A percentile compares a stretch with the other conserved stretches of the same genome.
These are phyloP conservation scores for Kodamaea jinghongensis DNA, from an alignment of 805 yeast genomes.

Conservation along the genomic window DNA sequence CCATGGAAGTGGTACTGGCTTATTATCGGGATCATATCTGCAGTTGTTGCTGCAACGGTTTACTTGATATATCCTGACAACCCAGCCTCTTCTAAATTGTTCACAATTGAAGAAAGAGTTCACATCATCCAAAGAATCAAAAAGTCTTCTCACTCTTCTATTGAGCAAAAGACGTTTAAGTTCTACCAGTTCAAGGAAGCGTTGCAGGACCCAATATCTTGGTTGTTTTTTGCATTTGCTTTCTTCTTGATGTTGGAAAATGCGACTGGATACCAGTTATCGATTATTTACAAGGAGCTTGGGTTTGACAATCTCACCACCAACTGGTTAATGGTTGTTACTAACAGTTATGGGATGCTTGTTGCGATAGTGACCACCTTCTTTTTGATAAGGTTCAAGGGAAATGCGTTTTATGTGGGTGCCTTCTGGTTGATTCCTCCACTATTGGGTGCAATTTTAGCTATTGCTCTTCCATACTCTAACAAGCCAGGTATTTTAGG, in stretches of 20 bases:
- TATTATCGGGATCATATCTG: too few species aligned
- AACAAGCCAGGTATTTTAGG: slow-evolving; percentile 43
- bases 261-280: slow-evolving; percentile 52
- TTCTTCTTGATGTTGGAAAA: slow-evolving; percentile 51
- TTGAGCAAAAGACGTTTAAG: slow-evolving; percentile 46
- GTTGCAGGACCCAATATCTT: slow-evolving; percentile 38
- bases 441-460: slow-evolving; percentile 44
- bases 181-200: slow-evolving; percentile 50
- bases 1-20: slow-evolving; percentile 25
- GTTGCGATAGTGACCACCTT: slow-evolving; percentile 36
- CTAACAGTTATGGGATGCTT: slow-evolving; percentile 48
- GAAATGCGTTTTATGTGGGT: slow-evolving; percentile 36
- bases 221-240: slow-evolving; percentile 28
- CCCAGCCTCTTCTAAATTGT: slow-evolving; percentile 51
- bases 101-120: slow-evolving; percentile 49
- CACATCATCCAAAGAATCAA: slow-evolving; percentile 42
- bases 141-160: slow-evolving; percentile 28
- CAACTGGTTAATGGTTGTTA: slow-evolving; percentile 52
- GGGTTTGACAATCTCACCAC: slow-evolving; percentile 39
- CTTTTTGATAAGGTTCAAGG: slow-evolving; percentile 27
- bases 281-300: slow-evolving; percentile 45
- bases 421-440: slow-evolving; percentile 41
- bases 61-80: slow-evolving; percentile 49
- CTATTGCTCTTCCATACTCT: slow-evolving; percentile 43
- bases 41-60: slow-evolving; percentile 53